Conservation (phyloP, 2,329 filamentous ascomycete genomes). For the Macrophomina tecta region DNA sequence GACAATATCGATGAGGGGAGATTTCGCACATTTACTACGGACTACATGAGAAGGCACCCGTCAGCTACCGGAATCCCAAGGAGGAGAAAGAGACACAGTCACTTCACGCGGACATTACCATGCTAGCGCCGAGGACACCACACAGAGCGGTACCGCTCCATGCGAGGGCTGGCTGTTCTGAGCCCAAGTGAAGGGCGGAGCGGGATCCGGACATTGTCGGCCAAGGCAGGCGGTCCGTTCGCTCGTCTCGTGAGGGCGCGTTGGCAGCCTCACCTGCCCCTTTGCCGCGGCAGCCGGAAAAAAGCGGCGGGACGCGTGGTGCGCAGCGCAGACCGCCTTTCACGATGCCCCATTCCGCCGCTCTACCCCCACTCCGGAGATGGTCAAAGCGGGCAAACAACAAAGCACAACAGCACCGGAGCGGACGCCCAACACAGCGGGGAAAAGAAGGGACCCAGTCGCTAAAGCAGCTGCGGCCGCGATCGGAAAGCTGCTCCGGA, state of each 20-base stretch:
- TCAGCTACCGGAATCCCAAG: background rate
- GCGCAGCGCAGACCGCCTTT: conserved; percentile 15
- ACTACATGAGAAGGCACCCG: background rate
- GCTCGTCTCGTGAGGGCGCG: background rate
- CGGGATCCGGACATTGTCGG: background rate
- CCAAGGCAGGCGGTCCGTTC: background rate
- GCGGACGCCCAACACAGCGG: background rate
- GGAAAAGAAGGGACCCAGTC: conserved; percentile 9
- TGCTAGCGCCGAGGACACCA: too few species aligned
- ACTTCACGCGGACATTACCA: too few species aligned
- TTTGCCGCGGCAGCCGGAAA: conserved; percentile 19
- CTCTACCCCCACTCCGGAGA: background rate
- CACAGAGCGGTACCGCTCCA: too few species aligned
- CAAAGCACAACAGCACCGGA: background rate
- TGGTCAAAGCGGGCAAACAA: conserved; percentile 13
- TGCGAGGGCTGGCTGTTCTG: too few species aligned
- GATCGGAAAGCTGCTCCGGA: conserved; percentile 2
- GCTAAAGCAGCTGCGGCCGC: conserved; percentile 8
- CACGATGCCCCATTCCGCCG: background rate
- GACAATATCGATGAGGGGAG: background rate
- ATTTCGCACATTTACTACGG: background rate
- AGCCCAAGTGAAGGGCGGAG: background rate
- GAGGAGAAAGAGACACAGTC: background rate
- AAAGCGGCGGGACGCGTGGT: background rate
- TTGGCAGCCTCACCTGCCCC: conserved; percentile 1